These are phyloP conservation scores for Pythium aphanidermatum DNA, from an alignment of 352 stramenopile species.

Conservation along the genomic window DNA sequence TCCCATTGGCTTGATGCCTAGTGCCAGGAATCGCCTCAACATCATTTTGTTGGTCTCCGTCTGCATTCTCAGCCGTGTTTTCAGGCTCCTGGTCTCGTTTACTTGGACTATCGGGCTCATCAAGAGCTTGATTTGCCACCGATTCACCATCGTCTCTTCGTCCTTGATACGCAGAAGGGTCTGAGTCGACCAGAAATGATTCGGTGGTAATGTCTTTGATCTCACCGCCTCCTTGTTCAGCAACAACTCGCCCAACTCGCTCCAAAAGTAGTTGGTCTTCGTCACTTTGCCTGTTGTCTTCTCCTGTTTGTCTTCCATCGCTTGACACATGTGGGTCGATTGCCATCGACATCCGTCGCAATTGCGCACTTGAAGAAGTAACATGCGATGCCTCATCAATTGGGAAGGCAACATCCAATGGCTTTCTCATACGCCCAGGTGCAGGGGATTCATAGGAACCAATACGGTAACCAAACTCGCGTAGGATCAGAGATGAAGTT, in stretches of 20 bases:
- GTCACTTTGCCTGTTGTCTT: slow-evolving; percentile 4
- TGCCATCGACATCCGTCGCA: slow-evolving; percentile 9
- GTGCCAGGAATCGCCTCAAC: not conserved
- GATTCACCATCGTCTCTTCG: not conserved
- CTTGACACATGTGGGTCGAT: slow-evolving; percentile 11
- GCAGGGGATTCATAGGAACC: slow-evolving; percentile 60
- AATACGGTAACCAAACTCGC: slow-evolving; percentile 23
- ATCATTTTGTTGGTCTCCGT: slow-evolving; percentile 12
- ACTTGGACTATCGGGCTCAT: slow-evolving; percentile 8
- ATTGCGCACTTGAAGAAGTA: too few species aligned
- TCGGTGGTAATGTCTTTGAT: slow-evolving; percentile 77
- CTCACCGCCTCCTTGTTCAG: slow-evolving; percentile 63
- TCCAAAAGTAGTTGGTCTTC: slow-evolving; percentile 41
- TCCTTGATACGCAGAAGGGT: too few species aligned
- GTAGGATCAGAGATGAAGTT: not conserved
- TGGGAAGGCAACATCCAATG: slow-evolving; percentile 33
- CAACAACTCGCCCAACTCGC: slow-evolving; percentile 63
- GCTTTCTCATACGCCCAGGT: slow-evolving; percentile 49
- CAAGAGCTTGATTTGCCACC: slow-evolving; percentile 8
- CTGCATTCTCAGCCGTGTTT: not conserved
- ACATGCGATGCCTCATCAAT: slow-evolving; percentile 2
- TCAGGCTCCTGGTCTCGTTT: slow-evolving; percentile 14
- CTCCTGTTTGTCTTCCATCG: not conserved
- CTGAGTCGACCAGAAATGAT: too few species aligned
- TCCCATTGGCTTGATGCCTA: not conserved